These are phyloP conservation scores for Pyrenochaeta sp. DNA, from an alignment of 2,329 filamentous ascomycete species.

Conservation along the genomic window DNA sequence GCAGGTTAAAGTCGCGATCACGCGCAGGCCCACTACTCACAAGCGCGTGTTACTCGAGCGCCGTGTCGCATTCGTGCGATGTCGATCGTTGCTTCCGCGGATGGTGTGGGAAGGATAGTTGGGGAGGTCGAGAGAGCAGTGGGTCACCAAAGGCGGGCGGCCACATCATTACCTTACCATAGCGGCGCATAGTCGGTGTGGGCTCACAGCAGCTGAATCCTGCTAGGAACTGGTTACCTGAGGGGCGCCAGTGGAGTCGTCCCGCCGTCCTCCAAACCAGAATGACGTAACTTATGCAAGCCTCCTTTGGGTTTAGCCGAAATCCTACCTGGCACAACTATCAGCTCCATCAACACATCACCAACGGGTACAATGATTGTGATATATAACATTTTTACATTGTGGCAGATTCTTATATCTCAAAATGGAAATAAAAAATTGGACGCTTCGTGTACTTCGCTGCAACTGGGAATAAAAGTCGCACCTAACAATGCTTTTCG, in stretches of 20 bases:
- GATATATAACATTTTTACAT: no score
- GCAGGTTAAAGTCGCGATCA: conserved; percentile 2
- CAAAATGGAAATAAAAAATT: no score
- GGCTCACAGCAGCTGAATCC: conserved; percentile 27
- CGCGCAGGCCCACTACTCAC: not conserved
- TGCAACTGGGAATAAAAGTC: no score
- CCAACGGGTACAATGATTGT: not conserved
- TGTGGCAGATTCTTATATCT: no score
- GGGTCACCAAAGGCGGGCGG: conserved; percentile 5
- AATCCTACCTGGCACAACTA: not conserved
- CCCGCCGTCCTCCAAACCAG: conserved; percentile 9
- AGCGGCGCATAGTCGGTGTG: conserved; percentile 16
- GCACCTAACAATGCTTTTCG: no score
- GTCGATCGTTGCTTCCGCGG: not conserved
- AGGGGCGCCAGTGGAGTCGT: conserved; percentile 21
- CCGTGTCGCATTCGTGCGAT: not conserved
- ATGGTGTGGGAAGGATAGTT: not conserved
- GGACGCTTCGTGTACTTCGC: no score
- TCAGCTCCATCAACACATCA: not conserved
- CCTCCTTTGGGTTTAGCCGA: conserved; percentile 7
- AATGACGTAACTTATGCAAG: conserved; percentile 5
- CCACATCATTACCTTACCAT: conserved; percentile 17
- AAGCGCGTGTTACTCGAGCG: not conserved
- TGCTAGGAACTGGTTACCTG: conserved; percentile 23
- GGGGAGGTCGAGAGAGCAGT: not conserved